Base-by-base conservation (phyloP, 176 grass and related monocot genomes). In the Bothriochloa decipiens region DNA sequence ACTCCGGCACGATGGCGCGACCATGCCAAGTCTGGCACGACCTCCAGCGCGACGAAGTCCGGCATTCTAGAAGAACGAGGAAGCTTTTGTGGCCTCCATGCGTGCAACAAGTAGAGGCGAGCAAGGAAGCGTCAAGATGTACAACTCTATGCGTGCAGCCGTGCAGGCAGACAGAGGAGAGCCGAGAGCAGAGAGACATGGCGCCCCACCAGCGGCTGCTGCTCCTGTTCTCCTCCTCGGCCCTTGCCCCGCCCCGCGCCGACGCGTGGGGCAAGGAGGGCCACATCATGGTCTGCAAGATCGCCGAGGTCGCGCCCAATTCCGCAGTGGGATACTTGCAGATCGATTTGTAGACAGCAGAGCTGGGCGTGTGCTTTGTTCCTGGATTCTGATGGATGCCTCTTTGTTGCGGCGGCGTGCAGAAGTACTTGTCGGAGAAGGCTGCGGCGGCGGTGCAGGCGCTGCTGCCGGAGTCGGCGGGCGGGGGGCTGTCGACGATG, bases 281-380 rank as follows among this genome's bases (percentile, higher is more conserved):
- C 32, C 96, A 98, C 77, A 93, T 88, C 91, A 95, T 98, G 89
- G 83, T 90, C 77, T 95, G 96, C 93, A 92, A 95, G 73, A 92
- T 98, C 43, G 91, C 96, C 23, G 93, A 95, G 96, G 96, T 95
- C 50, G 14, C 46, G 11, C 27, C 26, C 78, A 3, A 20, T 37
- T 57, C 67, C 49, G 8, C 43, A 27, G 11, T 6, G n/a, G 11
- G 7, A 7, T 4, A 47, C 9, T 8, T n/a, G n/a, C 10, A 23
- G 23, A 67, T 81, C 73, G 41, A 77, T 43, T 6, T 25, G 50
- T 2, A 25, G 16, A 0, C 23, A 28, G 70, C 70, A 47, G 45
- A 40, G 79, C 78, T n/a, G n/a, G n/a, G n/a, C n/a, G n/a, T n/a
- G n/a, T n/a, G n/a, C n/a, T n/a, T n/a, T 28, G 15, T 50, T 74